phyloP scores from a whole-genome alignment of 2,329 filamentous ascomycete genomes.

The Fusarium vanettenii region DNA sequence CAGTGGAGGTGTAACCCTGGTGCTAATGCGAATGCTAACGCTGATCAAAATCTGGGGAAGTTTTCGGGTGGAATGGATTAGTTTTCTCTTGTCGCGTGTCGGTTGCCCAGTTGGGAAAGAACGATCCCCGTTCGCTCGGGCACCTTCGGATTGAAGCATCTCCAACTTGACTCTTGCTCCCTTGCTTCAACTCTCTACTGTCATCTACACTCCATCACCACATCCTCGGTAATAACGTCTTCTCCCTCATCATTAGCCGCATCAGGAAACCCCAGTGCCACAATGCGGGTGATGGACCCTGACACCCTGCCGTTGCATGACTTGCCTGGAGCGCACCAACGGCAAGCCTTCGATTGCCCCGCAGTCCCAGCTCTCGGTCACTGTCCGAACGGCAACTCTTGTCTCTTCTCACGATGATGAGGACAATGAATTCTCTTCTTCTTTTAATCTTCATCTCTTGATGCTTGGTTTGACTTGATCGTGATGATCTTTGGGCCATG shows the following conservation, averaged over 20 bases:
- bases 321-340: slow-evolving; percentile 31
- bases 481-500: neutral
- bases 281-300: slow-evolving; percentile 28
- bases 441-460: slow-evolving; percentile 22
- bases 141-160: slow-evolving; percentile 27
- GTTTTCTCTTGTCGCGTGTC: neutral
- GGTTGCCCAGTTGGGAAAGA: slow-evolving; percentile 8
- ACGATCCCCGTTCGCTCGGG: slow-evolving; percentile 19
- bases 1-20: neutral
- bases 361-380: slow-evolving; percentile 41
- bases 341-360: slow-evolving; percentile 33
- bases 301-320: slow-evolving; percentile 34
- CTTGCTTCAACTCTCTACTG: neutral
- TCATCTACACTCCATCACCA: neutral
- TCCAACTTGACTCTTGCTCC: slow-evolving; percentile 7
- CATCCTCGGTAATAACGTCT: slow-evolving; percentile 20
- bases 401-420: slow-evolving; percentile 30
- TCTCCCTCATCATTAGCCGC: slow-evolving; percentile 17
- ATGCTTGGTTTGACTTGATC: neutral
- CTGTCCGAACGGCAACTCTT: slow-evolving; percentile 41
- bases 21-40: slow-evolving; percentile 1
- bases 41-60: slow-evolving; percentile 31
- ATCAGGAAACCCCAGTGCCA: slow-evolving; percentile 21
- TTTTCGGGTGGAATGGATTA: slow-evolving; percentile 17
- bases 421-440: slow-evolving; percentile 21